Base-by-base conservation (phyloP, 2,329 filamentous ascomycete genomes). In the Thielaviopsis euricoi region DNA sequence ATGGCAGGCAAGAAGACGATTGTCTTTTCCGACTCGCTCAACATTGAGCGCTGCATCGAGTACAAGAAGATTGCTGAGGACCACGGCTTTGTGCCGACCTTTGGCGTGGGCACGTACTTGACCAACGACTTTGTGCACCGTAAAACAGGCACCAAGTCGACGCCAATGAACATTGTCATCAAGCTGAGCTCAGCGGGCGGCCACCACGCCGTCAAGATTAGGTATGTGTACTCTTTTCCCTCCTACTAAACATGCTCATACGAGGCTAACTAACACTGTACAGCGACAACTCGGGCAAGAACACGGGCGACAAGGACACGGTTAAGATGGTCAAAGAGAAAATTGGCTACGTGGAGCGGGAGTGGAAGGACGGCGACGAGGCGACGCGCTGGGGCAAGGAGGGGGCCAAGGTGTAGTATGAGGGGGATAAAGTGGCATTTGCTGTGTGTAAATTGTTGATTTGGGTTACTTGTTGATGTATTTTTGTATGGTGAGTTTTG, bases 111-210 rank as follows among this genome's bases (percentile, higher is more conserved):
- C 4, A 98, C 93, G 0, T 97, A 88, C 71, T 78, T 98, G 65
- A 98, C 93, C 3, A 96, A 98, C 66, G 93, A 98, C 70, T 98
- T 93, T 68, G 74, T 73, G n/a, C 81, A 86, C 63, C 73, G 79
- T 61, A 81, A 76, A 40, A 86, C 83, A 0, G 83, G 84, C 46
- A 82, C 82, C 64, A 97, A 96, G 71, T 96, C 90, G 0, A 81
- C 83, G 17, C 93, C 93, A 0, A 74, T 98, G 57, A 98, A 98
- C 66, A 98, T 98, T 65, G 93, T 98, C 64, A 96, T 98, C 73
- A 98, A 98, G 73, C 78, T 98, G 61, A 88, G 87, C 62, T 89
- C 87, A 10, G 93, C 89, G 0, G 81, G 76, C 15, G 90, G 90
- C 6, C 80, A 83, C 52, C 81, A 85, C 0, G 90, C 93, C 2